Conservation (phyloP, 176 grass and related monocot species). For the Eragrostis curvula region DNA sequence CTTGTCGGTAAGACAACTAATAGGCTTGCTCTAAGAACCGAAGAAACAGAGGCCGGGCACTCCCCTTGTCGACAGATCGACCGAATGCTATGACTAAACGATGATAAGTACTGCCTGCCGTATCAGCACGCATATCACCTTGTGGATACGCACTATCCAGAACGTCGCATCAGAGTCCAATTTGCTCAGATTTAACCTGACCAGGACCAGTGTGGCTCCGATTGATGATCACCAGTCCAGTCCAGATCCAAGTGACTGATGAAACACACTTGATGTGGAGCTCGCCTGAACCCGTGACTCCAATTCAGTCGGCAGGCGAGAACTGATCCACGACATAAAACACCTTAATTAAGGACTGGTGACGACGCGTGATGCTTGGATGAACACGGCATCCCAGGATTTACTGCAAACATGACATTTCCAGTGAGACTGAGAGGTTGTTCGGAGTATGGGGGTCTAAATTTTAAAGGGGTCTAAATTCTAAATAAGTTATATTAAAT, state of each 20-base stretch:
- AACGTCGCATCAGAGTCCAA: background rate
- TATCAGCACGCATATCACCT: background rate
- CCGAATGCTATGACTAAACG: background rate
- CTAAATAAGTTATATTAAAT: too few relatives aligned
- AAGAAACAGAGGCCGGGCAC: too few relatives aligned
- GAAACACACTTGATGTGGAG: background rate
- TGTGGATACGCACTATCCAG: background rate
- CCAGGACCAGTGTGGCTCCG: background rate
- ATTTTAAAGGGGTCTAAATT: too few relatives aligned
- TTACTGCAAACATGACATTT: too few relatives aligned
- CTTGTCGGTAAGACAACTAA: too few relatives aligned
- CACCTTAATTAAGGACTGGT: too few relatives aligned
- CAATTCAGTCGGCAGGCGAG: background rate
- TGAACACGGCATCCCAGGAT: background rate
- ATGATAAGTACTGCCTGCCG: background rate
- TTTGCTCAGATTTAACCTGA: background rate
- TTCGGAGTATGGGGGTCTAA: too few relatives aligned
- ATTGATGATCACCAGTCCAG: background rate
- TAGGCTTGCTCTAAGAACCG: too few relatives aligned
- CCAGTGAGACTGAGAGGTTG: too few relatives aligned
- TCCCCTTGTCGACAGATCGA: background rate
- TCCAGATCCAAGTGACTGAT: background rate
- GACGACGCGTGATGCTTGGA: background rate
- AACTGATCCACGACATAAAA: background rate
- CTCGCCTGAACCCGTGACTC: background rate